Percentiles rank a stretch among this genome's conserved stretches.
phyloP scores from a whole-genome alignment of 176 grass and related monocot species.

The Cenchrus fungigraminus region DNA sequence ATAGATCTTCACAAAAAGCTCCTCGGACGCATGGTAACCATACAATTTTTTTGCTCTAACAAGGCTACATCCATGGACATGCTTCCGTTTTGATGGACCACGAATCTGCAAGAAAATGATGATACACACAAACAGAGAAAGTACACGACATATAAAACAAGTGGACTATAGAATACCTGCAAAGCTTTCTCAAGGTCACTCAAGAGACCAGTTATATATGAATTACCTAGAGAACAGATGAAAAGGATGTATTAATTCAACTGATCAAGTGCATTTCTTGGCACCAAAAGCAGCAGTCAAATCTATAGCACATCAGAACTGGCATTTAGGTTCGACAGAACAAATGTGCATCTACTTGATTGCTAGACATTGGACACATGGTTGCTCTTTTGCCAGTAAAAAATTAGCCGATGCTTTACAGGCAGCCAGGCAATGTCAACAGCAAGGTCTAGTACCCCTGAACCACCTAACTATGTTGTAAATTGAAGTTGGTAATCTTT shows the following conservation, averaged over 20 bases:
- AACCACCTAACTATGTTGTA: not conserved
- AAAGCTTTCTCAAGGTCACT: constrained; percentile 88
- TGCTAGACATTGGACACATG: not conserved
- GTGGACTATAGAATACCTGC: constrained; percentile 56
- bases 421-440: not conserved
- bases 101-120: constrained; percentile 53
- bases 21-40: constrained; percentile 78
- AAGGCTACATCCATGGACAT: constrained; percentile 88
- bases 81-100: constrained; percentile 67
- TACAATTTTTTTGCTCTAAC: constrained; percentile 94
- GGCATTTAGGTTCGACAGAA: not conserved
- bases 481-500: constrained; percentile 11
- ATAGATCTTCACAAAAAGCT: constrained; percentile 90
- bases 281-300: not conserved
- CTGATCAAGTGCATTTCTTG: constrained; percentile 2
- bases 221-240: constrained; percentile 64
- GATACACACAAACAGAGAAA: constrained; percentile 35
- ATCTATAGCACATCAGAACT: not conserved
- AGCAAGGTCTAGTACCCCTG: not conserved
- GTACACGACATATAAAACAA: constrained; percentile 36
- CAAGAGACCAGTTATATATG: constrained; percentile 70
- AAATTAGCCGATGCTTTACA: constrained; percentile 8
- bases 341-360: not conserved
- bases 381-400: constrained; percentile 9
- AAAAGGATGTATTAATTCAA: constrained; percentile 41